Conservation (phyloP, 1,284 basidiomycete species). For the Phellopilus nigrolimitatus region DNA sequence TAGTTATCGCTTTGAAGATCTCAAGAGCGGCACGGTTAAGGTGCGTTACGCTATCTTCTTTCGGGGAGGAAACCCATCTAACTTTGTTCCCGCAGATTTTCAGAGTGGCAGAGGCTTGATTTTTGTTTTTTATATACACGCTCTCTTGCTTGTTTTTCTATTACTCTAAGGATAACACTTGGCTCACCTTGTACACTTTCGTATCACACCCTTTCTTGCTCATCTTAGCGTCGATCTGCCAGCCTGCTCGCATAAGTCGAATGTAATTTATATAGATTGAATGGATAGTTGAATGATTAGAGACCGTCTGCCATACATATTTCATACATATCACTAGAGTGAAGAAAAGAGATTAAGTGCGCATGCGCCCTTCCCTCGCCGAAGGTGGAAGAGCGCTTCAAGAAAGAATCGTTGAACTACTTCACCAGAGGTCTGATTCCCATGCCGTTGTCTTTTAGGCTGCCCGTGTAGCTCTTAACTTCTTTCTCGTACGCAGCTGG, state of each 20-base stretch:
- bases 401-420: conserved; percentile 22
- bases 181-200: neutral
- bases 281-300: no score
- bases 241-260: no score
- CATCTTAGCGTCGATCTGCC: no score
- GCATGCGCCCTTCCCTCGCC: conserved; percentile 1
- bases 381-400: conserved; percentile 9
- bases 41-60: conserved; percentile 35
- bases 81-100: conserved; percentile 37
- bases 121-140: neutral
- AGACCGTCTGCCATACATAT: no score
- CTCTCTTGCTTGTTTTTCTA: conserved; percentile 9
- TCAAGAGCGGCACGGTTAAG: conserved; percentile 80
- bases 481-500: conserved; percentile 35
- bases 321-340: neutral
- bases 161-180: conserved; percentile 1
- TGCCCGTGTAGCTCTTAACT: conserved; percentile 33
- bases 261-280: neutral
- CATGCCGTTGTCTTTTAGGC: conserved; percentile 37
- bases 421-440: conserved; percentile 39
- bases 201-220: no score
- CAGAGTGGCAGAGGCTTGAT: conserved; percentile 44
- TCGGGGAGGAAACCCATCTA: neutral
- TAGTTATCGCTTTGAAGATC: conserved; percentile 83
- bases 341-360: conserved; percentile 5